Evolutionary conservation across 106 monocot species (phyloP).

Genomic region (Dendrobium catenatum): DNA sequence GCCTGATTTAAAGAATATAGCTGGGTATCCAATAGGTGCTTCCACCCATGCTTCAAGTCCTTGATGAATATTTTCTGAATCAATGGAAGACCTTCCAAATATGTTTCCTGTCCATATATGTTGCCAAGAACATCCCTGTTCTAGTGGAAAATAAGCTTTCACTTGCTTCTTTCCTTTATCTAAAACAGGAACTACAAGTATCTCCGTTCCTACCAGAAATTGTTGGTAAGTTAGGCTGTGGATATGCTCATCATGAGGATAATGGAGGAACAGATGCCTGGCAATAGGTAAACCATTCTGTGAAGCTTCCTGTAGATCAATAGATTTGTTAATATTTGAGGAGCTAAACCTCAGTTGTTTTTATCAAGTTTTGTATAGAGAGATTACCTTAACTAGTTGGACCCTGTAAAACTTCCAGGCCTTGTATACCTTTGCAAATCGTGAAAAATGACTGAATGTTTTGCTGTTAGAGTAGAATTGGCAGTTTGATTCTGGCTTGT

Average conservation of each 20-base stretch:
- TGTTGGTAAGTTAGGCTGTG: slow-evolving; percentile 61
- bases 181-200: slow-evolving; percentile 69
- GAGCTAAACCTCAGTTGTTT: not conserved
- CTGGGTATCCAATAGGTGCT: slow-evolving; percentile 72
- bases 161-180: slow-evolving; percentile 60
- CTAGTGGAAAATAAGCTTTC: slow-evolving; percentile 54
- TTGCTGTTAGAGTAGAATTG: slow-evolving; percentile 74
- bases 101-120: slow-evolving; percentile 68
- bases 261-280: slow-evolving; percentile 80
- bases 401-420: slow-evolving; percentile 81
- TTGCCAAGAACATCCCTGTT: slow-evolving; percentile 47
- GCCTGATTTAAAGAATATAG: slow-evolving; percentile 66
- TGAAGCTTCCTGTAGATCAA: slow-evolving; percentile 54
- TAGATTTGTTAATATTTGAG: not conserved
- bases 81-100: slow-evolving; percentile 5
- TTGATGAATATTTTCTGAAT: not conserved
- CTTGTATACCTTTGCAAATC: slow-evolving; percentile 79
- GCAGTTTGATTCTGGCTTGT: slow-evolving; percentile 59
- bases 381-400: slow-evolving; percentile 62
- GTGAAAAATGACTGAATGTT: slow-evolving; percentile 65
- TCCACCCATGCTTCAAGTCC: slow-evolving; percentile 59
- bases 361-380: not conserved
- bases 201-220: slow-evolving; percentile 71
- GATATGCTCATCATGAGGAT: slow-evolving; percentile 61
- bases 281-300: slow-evolving; percentile 63